Percentiles rank a stretch among this genome's conserved stretches.
phyloP scores from a whole-genome alignment of 768 basidiomycete genomes.

The Tylopilus subfusipes region DNA sequence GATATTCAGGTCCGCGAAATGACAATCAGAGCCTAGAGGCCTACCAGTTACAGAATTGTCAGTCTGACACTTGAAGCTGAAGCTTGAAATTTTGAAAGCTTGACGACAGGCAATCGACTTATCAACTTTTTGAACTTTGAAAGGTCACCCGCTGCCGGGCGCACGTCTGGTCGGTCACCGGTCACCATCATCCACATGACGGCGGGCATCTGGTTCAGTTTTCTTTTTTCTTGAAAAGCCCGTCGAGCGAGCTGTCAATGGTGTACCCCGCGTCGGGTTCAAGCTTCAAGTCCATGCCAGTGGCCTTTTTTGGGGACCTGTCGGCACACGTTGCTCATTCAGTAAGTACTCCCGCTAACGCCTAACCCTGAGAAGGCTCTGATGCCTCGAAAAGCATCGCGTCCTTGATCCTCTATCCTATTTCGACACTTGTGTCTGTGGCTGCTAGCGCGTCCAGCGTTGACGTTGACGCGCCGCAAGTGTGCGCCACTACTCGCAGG shows the following conservation, averaged over 20 bases:
- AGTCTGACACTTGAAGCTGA: background rate
- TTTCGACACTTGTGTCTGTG: slow-evolving; percentile 1
- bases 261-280: background rate
- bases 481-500: background rate
- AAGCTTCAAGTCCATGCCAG: background rate
- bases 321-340: background rate
- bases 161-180: background rate
- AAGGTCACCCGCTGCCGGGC: background rate
- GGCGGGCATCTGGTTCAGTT: background rate
- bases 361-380: slow-evolving; percentile 6
- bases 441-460: background rate
- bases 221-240: no score
- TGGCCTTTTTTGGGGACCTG: background rate
- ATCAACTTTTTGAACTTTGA: background rate
- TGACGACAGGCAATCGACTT: background rate
- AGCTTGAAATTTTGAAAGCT: no score
- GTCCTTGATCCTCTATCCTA: no score
- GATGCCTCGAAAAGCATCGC: no score
- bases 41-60: background rate
- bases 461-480: background rate
- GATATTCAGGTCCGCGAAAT: background rate
- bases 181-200: background rate
- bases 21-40: background rate
- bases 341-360: background rate
- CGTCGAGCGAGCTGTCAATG: background rate